Evolutionary conservation across 1,139 yeast genomes (phyloP), one percentile per base, ranked within the genome.

Genomic region (Kurtzmaniella quercitrusa): DNA sequence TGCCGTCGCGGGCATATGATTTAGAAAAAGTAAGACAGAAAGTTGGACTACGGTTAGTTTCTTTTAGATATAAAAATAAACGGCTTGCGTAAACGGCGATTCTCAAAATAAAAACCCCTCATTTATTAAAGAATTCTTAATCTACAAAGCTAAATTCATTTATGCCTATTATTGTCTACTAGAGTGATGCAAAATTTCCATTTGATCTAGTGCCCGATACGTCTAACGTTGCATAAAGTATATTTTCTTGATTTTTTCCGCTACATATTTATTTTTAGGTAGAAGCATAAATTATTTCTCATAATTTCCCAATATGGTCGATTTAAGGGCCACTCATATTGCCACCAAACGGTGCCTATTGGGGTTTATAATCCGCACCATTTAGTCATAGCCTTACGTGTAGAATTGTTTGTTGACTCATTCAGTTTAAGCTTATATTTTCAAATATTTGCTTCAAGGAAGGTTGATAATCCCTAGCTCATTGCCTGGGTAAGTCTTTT

Each of bases 261-360:
- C 30, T 26, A 26, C 30, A 26, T 26, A 26, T 26, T 26, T 26
- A 26, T 26, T 26, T 26, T 26, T 26, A 26, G 30, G 9, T 26
- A 26, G 30, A 5, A 26, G 30, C 30, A 26, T 5, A 26, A 26
- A 26, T 9, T 26, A 26, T 26, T 26, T 26, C 30, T 26, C 30
- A 26, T 26, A 6, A 6, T 5, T 26, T 26, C 30, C 30, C 30
- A 9, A 26, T 26, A 4, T 12, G 30, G 30, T 3, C 5, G n/a
- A 12, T 14, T 14, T 5, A 26, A n/a, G n/a, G 30, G 30, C 30
- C 30, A 5, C n/a, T 3, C 18, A 5, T 30, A 14, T 30, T 30
- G 34, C 34, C 34, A 30, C 34, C 34, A 30, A 30, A 30, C 11
- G 34, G 34, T 30, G 17, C 34, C 6, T 30, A 6, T 30, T 30